A percentile compares a stretch with the other conserved stretches of the same genome.
phyloP scores from a whole-genome alignment of 495 filamentous ascomycete genomes.

The Aspergillus kassunensis region DNA sequence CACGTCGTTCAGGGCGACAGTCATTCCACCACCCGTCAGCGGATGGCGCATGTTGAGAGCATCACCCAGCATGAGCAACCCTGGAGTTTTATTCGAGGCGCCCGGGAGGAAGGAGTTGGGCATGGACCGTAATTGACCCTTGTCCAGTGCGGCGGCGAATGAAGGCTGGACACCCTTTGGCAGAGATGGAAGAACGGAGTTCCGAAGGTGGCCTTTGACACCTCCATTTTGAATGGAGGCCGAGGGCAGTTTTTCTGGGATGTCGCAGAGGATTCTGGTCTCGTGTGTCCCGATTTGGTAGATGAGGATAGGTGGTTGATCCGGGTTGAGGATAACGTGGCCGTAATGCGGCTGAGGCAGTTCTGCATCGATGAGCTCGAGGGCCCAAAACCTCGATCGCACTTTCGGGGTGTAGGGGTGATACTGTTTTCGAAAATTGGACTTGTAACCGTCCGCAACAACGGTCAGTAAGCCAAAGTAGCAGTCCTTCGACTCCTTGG shows the following conservation, averaged over 20 bases:
- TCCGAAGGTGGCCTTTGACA: slow-evolving; percentile 73
- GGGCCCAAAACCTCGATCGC: slow-evolving; percentile 80
- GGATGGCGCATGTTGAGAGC: slow-evolving; percentile 97
- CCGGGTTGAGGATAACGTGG: slow-evolving; percentile 75
- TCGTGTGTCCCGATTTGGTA: slow-evolving; percentile 98
- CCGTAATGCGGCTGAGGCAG: slow-evolving; percentile 72
- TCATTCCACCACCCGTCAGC: slow-evolving; percentile 93
- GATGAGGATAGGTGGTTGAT: slow-evolving; percentile 73
- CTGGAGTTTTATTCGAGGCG: slow-evolving; percentile 62
- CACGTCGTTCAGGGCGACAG: slow-evolving; percentile 86
- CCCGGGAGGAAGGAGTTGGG: slow-evolving; percentile 90
- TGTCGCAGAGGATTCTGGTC: slow-evolving; percentile 84
- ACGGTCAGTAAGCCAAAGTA: slow-evolving; percentile 88
- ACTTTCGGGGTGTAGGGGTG: slow-evolving; percentile 65
- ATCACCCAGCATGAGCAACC: slow-evolving; percentile 81
- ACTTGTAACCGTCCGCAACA: slow-evolving; percentile 88
- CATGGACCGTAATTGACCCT: slow-evolving; percentile 74
- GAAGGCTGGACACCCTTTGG: slow-evolving; percentile 68
- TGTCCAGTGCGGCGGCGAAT: slow-evolving; percentile 71
- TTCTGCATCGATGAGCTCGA: slow-evolving; percentile 83
- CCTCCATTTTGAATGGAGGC: slow-evolving; percentile 69
- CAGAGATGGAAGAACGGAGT: slow-evolving; percentile 71
- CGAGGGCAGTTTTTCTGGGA: slow-evolving; percentile 74
- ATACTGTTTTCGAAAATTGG: slow-evolving; percentile 83
- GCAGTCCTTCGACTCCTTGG: slow-evolving; percentile 56